Evolutionary conservation across 2,329 filamentous ascomycete species (phyloP).

Genomic region (Fusarium brevicatenulatum): DNA sequence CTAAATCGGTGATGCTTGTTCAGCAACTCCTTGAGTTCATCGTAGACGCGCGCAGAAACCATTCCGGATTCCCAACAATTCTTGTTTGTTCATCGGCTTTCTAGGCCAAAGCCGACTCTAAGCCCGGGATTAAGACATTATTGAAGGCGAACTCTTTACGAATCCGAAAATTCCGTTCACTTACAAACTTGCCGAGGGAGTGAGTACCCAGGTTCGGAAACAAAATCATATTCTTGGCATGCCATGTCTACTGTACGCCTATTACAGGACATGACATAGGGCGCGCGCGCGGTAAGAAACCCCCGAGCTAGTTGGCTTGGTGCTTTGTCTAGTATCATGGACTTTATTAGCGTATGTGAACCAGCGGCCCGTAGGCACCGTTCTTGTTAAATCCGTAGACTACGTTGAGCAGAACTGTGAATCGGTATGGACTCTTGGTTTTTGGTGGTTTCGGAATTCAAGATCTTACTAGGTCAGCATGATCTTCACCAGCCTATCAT

Average conservation of each 20-base stretch:
- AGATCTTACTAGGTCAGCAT: background rate
- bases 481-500: background rate
- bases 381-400: background rate
- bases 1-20: constrained; percentile 2
- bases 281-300: background rate
- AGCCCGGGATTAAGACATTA: background rate
- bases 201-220: background rate
- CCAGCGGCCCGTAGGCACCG: background rate
- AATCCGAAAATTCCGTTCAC: background rate
- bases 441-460: background rate
- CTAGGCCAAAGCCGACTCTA: background rate
- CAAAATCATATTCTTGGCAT: background rate
- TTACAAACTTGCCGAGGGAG: background rate
- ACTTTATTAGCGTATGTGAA: background rate
- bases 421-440: background rate
- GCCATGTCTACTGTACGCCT: background rate
- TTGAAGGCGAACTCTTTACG: background rate
- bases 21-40: background rate
- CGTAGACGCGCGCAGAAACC: background rate
- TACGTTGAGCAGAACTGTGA: background rate
- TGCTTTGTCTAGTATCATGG: background rate
- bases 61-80: background rate
- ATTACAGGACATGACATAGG: background rate
- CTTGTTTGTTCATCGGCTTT: background rate
- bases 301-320: background rate